Evolutionary conservation across 2,329 filamentous ascomycete species (phyloP), one percentile per base, ranked within the genome.

Genomic region (Seiridium cupressi): DNA sequence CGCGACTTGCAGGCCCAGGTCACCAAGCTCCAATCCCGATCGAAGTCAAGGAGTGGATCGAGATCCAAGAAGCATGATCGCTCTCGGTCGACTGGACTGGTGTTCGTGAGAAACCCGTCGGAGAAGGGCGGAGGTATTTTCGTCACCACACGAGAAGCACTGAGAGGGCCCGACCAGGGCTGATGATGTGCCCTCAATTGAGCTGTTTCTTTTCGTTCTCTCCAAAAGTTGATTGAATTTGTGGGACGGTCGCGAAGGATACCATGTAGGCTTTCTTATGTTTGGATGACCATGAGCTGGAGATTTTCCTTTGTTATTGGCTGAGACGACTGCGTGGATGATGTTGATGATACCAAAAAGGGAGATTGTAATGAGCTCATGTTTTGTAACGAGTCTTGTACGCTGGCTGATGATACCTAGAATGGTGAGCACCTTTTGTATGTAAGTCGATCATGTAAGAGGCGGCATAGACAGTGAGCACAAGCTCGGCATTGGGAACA

Each of bases 91-190:
- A 63, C 42, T 5, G 53, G 58, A n/a, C 53, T 71, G 42, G 53
- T 72, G n/a, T 68, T 70, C 62, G 66, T 71, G 11, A 65, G 69
- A 32, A 66, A 58, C 58, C 53, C 66, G 42, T 60, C 67, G 18
- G 67, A 63, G 31, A 69, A 69, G 51, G 60, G 63, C 44, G 60
- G 66, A 34, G 60, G 56, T 32, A 58, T 67, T 34, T 70, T 61
- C 60, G 61, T 72, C 60, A 69, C 69, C n/a, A 71, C 69, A 18
- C 66, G 68, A 42, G 68, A 70, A 2, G 63, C 64, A 5, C 65
- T 72, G 13, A 58, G 51, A 55, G 34, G 7, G n/a, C n/a, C 13
- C 13, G 40, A 58, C 7, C 31, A 62, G 62, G 47, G 61, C 61
- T 44, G 63, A 68, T 38, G 66, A 64, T 51, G 61, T 60, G 7